Evolutionary conservation across 495 filamentous ascomycete species (phyloP).

Genomic region (Penicillium daleae): DNA sequence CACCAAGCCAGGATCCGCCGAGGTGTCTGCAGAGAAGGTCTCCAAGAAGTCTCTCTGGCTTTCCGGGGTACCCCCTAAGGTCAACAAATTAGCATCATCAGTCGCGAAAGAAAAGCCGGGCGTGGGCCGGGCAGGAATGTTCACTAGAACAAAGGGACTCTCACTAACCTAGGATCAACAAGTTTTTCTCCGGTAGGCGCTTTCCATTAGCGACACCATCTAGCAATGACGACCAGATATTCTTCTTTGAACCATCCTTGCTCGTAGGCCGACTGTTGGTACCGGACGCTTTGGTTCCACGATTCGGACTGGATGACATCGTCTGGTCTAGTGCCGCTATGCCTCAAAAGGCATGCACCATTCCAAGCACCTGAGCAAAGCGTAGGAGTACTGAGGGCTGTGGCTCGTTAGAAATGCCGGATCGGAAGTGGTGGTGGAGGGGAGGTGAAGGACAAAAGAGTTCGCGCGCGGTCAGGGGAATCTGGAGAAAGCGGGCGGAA

Average conservation of each 20-base stretch:
- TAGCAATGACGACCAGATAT: constrained; percentile 94
- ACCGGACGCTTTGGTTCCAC: constrained; percentile 38
- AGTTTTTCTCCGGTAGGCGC: constrained; percentile 87
- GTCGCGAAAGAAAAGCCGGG: constrained; percentile 7
- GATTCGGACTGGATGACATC: constrained; percentile 49
- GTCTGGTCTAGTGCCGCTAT: constrained; percentile 46
- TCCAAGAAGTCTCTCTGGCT: constrained; percentile 90
- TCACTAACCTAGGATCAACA: constrained; percentile 77
- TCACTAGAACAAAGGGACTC: not conserved
- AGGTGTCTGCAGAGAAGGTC: constrained; percentile 67
- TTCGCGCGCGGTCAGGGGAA: constrained; percentile 30
- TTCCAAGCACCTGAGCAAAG: constrained; percentile 28
- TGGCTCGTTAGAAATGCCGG: constrained; percentile 16
- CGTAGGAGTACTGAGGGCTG: not conserved
- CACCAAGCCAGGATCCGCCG: constrained; percentile 50
- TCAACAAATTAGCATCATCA: constrained; percentile 24
- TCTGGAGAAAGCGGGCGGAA: constrained; percentile 21
- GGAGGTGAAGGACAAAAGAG: constrained; percentile 19
- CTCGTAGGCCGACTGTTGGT: constrained; percentile 58
- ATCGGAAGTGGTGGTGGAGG: constrained; percentile 15
- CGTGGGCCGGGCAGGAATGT: constrained; percentile 10
- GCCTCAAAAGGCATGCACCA: constrained; percentile 41
- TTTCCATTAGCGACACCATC: constrained; percentile 89
- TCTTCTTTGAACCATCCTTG: constrained; percentile 78
- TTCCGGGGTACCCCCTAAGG: constrained; percentile 80